Evolutionary conservation across 257 asterid genomes (phyloP), one percentile per base, ranked within the genome.

Genomic region (Penstemon eatonii): DNA sequence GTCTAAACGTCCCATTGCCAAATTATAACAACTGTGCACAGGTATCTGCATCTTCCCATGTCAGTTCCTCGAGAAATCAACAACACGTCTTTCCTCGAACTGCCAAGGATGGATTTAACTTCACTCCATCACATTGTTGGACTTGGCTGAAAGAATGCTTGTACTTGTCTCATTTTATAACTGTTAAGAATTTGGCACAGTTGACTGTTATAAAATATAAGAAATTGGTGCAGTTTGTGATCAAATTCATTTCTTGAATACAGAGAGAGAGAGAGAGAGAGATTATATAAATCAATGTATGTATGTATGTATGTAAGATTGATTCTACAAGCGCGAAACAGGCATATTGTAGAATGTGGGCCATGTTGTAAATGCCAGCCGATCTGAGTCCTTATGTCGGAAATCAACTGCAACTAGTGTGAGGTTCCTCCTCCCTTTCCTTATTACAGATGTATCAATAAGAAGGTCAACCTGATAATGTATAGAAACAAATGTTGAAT

Each of bases 341-440:
- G 93, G 96, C 83, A 81, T 72, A 40, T 85, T 85, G 73, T 81
- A 90, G 75, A 88, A 83, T 6, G 93, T 92, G 46, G 93, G 87
- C 0, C 86, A 95, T 55, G 89, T 72, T 79, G 78, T 72, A 83
- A 79, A 88, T 7, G 78, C 82, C 81, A 90, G 42, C 53, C 78
- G 74, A 41, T 80, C 84, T 3, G 93, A 79, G 55, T 82, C 90
- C 79, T 83, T 83, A 9, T 69, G 76, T 61, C 83, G 84, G 75
- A 88, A 93, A 63, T 85, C 81, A 37, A 88, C 78, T 44, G 88
- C 76, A 76, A 88, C 86, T 47, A 84, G 80, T 3, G 97, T 82
- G 56, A 93, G 54, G 78, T 81, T 93, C 79, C 97, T 85, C 79
- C 98, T 85, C 79, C 98, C 98, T 45, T 90, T 90, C 81, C 95